These are phyloP conservation scores for Porphyrellus cyaneotinctus DNA, from an alignment of 768 basidiomycete species.

Conservation along the genomic window DNA sequence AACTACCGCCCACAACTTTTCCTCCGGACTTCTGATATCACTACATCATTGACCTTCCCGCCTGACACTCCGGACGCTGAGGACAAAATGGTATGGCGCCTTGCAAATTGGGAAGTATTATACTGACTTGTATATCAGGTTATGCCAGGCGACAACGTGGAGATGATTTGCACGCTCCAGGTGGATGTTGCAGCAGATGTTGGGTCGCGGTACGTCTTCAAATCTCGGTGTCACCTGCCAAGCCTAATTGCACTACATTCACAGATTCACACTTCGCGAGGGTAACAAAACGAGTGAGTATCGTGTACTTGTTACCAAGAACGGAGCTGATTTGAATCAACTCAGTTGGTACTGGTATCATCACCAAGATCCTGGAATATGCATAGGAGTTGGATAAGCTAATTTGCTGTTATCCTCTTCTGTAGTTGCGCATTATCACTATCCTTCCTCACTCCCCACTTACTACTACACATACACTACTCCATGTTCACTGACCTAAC, in stretches of 20 bases:
- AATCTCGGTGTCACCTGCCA: not conserved
- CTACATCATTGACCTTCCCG: slow-evolving; percentile 80
- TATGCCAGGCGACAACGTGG: slow-evolving; percentile 98
- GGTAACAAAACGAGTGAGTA: slow-evolving; percentile 85
- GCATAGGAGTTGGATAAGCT: slow-evolving; percentile 20
- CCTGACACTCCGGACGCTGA: slow-evolving; percentile 73
- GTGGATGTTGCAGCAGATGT: slow-evolving; percentile 87
- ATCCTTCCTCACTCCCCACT: slow-evolving; percentile 20
- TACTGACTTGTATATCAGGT: slow-evolving; percentile 43
- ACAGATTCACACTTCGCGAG: slow-evolving; percentile 85
- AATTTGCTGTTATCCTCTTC: slow-evolving; percentile 19
- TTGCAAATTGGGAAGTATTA: not conserved
- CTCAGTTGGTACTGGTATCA: slow-evolving; percentile 88
- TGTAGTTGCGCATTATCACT: slow-evolving; percentile 18
- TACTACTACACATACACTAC: slow-evolving; percentile 7
- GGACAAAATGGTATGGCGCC: slow-evolving; percentile 73
- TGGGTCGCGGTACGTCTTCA: slow-evolving; percentile 61
- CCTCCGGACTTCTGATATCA: slow-evolving; percentile 93
- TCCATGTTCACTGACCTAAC: too few species aligned
- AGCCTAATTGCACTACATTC: not conserved
- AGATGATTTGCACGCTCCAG: slow-evolving; percentile 79
- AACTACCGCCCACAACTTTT: slow-evolving; percentile 96
- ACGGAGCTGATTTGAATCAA: slow-evolving; percentile 11
- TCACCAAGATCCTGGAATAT: slow-evolving; percentile 73
- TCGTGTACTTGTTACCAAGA: not conserved